Base-by-base conservation (phyloP, 2,329 filamentous ascomycete species). In the Alternaria incomplexa region DNA sequence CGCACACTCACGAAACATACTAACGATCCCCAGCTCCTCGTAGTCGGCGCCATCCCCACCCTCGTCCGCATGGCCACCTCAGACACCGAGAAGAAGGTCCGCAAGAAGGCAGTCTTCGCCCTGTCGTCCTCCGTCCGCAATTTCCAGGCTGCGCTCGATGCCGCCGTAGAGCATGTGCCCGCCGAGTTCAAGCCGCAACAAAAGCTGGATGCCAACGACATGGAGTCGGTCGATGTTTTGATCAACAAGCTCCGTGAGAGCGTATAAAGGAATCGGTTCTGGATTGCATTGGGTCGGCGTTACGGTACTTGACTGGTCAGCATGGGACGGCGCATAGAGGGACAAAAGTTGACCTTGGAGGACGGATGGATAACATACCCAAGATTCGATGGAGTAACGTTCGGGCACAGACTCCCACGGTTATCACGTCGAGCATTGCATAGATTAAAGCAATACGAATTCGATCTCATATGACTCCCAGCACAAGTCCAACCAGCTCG, bases 61-160 rank as follows among this genome's bases (percentile, higher is more conserved):
- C 85, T 99, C 22, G 89, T 93, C 9, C 83, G 85, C 53, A 77
- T 97, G 66, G 85, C 88, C 6, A 83, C 85, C 32, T 84, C 87
- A 46, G 89, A 88, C 62, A 83, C 90, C 67, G 83, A 87, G 56
- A 82, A 85, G 61, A 84, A 85, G 10, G 91, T 93, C 54, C 87
- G 94, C 69, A 90, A 92, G 79, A 99, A 97, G 86, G 93, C 94
- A 13, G 85, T 97, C 28, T 94, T 93, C 74, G 96, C 95, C 12
- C 85, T 99, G 51, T 97, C 93, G 77, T 95, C 90, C 13, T 91
- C 89, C 6, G 88, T 93, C 58, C 87, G 96, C 77, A 99, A 99
- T 80, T 97, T 93, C 79, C 95, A 97, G 82, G 91, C 93, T 1
- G 90, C 81, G 2, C 80, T 90, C 70, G 85, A 90, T 70, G 85